phyloP scores from a whole-genome alignment of 257 asterid species.

The Lycium barbarum region DNA sequence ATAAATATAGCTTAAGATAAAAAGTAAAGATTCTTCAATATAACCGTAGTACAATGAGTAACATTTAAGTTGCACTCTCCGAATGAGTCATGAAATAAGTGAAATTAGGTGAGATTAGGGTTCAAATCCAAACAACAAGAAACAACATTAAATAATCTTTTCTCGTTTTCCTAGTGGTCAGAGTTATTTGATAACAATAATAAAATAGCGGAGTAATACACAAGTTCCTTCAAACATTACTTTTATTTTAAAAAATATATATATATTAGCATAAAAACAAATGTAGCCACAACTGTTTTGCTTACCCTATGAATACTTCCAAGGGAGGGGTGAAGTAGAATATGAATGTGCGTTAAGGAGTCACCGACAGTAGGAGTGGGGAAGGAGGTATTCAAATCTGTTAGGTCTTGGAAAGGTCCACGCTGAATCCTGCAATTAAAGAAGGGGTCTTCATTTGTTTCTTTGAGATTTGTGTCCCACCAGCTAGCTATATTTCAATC shows the following conservation, averaged over 20 bases:
- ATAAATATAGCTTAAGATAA: background rate
- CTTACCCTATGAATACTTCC: slow-evolving; percentile 3
- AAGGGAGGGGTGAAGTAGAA: background rate
- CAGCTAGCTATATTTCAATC: background rate
- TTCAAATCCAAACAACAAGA: background rate
- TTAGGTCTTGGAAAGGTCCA: slow-evolving; percentile 55
- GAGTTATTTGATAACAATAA: background rate
- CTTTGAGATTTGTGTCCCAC: slow-evolving; percentile 62
- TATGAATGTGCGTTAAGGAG: background rate
- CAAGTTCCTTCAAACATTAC: background rate
- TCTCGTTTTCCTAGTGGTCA: background rate
- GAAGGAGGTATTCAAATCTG: slow-evolving; percentile 38
- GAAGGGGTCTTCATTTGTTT: slow-evolving; percentile 28
- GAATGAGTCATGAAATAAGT: background rate
- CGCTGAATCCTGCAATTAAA: slow-evolving; percentile 42
- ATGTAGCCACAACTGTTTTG: background rate
- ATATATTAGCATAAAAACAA: background rate
- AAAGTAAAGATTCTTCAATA: background rate
- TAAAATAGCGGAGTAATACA: background rate
- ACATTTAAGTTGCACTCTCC: background rate
- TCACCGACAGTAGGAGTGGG: slow-evolving; percentile 76
- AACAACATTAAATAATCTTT: background rate
- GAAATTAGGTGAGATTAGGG: background rate
- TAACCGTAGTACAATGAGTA: background rate
- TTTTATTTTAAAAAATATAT: no score